These are phyloP conservation scores for Trypanosoma lewisi DNA, from an alignment of 208 protist species.

Conservation along the genomic window DNA sequence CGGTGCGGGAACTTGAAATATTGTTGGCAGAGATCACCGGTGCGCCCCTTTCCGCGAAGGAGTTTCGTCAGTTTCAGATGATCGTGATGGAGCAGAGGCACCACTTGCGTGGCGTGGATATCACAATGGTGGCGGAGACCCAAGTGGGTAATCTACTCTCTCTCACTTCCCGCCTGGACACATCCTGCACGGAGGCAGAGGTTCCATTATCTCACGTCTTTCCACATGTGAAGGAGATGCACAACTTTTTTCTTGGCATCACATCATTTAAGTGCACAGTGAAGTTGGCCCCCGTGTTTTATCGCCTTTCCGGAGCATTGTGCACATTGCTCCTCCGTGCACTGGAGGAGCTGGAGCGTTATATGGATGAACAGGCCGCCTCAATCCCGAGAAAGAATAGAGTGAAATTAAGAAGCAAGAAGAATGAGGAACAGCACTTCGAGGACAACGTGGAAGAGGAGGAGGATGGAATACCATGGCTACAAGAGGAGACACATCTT, in stretches of 20 bases:
- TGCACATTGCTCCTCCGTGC: constrained; percentile 18
- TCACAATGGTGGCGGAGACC: constrained; percentile 35
- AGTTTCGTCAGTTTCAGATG: constrained; percentile 62
- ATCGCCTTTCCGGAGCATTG: constrained; percentile 21
- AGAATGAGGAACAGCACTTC: no score
- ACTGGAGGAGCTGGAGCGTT: constrained; percentile 19
- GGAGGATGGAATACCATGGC: constrained; percentile 12
- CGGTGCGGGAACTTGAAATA: constrained; percentile 35
- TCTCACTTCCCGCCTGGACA: constrained; percentile 68
- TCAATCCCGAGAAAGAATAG: not conserved
- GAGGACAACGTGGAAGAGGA: not conserved
- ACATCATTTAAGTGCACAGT: constrained; percentile 20
- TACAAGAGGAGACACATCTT: constrained; percentile 1
- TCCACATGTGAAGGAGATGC: constrained; percentile 50
- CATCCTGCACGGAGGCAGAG: constrained; percentile 48
- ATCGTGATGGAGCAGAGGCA: constrained; percentile 62
- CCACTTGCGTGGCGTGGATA: constrained; percentile 61
- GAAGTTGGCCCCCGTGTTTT: constrained; percentile 25
- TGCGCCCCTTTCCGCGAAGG: constrained; percentile 36
- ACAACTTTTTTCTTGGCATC: constrained; percentile 60
- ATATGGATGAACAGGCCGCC: constrained; percentile 2
- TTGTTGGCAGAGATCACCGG: constrained; percentile 63
- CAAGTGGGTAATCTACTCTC: constrained; percentile 43
- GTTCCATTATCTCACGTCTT: constrained; percentile 50
- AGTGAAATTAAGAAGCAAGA: not conserved